phyloP scores from a whole-genome alignment of 805 yeast genomes.

The Monosporozyma aquatica region DNA sequence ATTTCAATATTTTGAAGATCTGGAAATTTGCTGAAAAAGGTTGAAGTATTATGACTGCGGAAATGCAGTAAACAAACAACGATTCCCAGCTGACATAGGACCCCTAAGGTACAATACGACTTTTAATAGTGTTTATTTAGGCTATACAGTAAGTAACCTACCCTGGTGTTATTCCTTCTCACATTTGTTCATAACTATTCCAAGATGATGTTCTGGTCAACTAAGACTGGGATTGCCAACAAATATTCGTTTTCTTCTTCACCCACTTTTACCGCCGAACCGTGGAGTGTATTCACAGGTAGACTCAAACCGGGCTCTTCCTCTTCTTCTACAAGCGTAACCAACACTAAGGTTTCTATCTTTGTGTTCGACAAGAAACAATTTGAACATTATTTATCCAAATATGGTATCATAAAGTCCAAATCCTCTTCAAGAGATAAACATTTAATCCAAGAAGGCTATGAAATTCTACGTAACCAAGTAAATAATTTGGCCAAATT shows the following conservation, averaged over 20 bases:
- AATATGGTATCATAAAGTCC: slow-evolving; percentile 41
- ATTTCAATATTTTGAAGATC: no score
- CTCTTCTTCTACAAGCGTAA: slow-evolving; percentile 27
- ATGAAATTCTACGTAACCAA: slow-evolving; percentile 56
- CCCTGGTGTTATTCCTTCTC: no score
- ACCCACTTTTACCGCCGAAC: slow-evolving; percentile 63
- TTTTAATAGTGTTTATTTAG: no score
- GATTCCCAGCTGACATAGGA: no score
- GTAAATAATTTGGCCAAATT: slow-evolving; percentile 66
- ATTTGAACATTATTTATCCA: slow-evolving; percentile 46
- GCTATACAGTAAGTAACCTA: no score
- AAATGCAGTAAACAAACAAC: no score
- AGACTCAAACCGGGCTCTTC: slow-evolving; percentile 55
- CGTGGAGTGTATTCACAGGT: slow-evolving; percentile 85
- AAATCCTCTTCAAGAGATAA: slow-evolving; percentile 35
- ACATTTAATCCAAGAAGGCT: slow-evolving; percentile 48
- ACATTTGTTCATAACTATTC: no score
- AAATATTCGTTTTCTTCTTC: slow-evolving; percentile 60
- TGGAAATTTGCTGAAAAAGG: no score
- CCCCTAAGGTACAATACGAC: no score
- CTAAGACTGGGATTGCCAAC: slow-evolving; percentile 51
- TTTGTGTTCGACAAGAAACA: slow-evolving; percentile 79
- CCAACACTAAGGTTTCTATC: slow-evolving; percentile 58
- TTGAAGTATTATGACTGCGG: no score
- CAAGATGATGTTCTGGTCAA: slow-evolving; percentile 27